Evolutionary conservation across 1,284 basidiomycete genomes (phyloP), one percentile per base, ranked within the genome.

Genomic region (Rhodotorula sp.): DNA sequence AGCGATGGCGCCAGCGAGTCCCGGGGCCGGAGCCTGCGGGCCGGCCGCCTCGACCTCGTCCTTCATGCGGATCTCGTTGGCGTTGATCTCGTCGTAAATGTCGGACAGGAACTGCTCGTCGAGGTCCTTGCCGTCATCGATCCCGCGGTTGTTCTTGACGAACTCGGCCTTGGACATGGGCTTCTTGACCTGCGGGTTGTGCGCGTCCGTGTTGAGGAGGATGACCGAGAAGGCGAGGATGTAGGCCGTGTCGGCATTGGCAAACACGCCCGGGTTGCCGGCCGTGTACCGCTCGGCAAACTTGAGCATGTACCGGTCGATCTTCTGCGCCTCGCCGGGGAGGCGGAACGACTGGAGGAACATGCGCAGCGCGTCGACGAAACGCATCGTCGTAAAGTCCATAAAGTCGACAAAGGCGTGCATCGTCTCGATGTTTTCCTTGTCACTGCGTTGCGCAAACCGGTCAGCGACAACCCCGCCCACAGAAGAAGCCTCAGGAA

Each of bases 251-350:
- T 97, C 94, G 78, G 85, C 85, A 75, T 86, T 86, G 68, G 91
- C 91, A 79, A 97, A 97, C 9, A 87, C 85, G 2, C 90, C 90
- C 0, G 88, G 82, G 80, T 97, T 97, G 68, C 89, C 89, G 50
- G 89, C 91, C 75, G 96, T 92, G 80, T 93, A 98, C 34, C 93
- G 87, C 79, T 97, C 94, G 8, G 95, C 94, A 79, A 97, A 98
- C 81, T 98, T 98, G 70, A 97, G 87, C 92, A 98, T 95, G 83
- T 89, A 97, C n/a, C 95, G 88, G 85, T 98, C 95, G 77, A 98
- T 97, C 84, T 97, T 97, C 82, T 98, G 95, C 1, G 93, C 85
- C 82, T 98, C 95, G 61, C 95, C 95, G 5, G 95, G 95, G 41
- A 98, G 86, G 68, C 95, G 90, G 87, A 97, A 97, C 1, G 93